Conservation (phyloP, 768 basidiomycete genomes). For the Trametes villosa region DNA sequence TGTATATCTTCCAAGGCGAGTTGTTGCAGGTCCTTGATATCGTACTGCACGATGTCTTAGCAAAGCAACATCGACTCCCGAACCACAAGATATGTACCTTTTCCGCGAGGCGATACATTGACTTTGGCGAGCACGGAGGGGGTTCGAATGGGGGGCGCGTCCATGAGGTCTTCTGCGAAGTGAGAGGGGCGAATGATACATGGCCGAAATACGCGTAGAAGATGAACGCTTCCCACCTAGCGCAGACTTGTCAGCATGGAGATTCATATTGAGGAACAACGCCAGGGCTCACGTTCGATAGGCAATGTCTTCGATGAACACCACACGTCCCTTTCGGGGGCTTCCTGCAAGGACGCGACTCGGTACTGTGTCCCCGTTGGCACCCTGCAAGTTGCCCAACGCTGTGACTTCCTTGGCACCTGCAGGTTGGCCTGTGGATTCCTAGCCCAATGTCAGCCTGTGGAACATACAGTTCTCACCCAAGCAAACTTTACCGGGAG, state of each 20-base stretch:
- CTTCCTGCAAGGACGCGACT: too few relatives aligned
- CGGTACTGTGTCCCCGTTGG: too few relatives aligned
- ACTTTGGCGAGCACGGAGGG: slow-evolving; percentile 31
- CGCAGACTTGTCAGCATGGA: not conserved
- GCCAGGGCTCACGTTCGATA: slow-evolving; percentile 23
- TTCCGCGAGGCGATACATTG: slow-evolving; percentile 33
- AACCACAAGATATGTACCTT: slow-evolving; percentile 1
- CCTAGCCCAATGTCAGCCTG: too few relatives aligned
- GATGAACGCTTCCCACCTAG: slow-evolving; percentile 24
- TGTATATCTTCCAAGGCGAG: slow-evolving; percentile 21
- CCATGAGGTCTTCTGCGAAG: slow-evolving; percentile 1
- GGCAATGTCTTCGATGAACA: slow-evolving; percentile 25
- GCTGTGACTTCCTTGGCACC: too few relatives aligned
- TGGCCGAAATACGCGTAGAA: slow-evolving; percentile 27
- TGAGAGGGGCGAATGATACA: slow-evolving; percentile 23
- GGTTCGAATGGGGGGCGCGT: not conserved
- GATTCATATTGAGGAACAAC: not conserved
- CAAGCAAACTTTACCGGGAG: too few relatives aligned
- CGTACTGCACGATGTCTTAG: slow-evolving; percentile 3
- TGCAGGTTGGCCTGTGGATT: too few relatives aligned
- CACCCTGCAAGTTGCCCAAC: too few relatives aligned
- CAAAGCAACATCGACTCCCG: not conserved
- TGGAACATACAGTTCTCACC: too few relatives aligned
- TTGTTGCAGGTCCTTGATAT: slow-evolving; percentile 15
- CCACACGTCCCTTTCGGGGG: slow-evolving; percentile 5